A percentile compares a stretch with the other conserved stretches of the same genome.
Conservation (phyloP, 345 rosid genomes). For the Syzygium jambos region DNA sequence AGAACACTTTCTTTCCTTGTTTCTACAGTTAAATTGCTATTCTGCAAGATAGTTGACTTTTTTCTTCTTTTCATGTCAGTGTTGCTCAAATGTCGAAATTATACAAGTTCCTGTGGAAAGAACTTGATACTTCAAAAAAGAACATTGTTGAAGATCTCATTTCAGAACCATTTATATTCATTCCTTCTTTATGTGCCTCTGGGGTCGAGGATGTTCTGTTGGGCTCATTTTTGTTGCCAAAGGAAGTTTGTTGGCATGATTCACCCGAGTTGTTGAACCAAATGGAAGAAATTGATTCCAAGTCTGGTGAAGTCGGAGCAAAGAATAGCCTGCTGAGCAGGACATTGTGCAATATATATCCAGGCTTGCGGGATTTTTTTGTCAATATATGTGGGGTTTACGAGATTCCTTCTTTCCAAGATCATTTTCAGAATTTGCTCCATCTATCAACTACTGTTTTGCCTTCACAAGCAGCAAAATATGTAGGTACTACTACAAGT, state of each 20-base stretch:
- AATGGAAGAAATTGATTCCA: constrained; percentile 32
- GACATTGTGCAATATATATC: constrained; percentile 62
- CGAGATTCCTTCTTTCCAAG: constrained; percentile 52
- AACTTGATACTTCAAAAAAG: constrained; percentile 40
- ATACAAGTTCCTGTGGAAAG: constrained; percentile 66
- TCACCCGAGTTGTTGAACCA: constrained; percentile 45
- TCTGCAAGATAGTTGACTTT: not conserved
- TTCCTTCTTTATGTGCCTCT: constrained; percentile 38
- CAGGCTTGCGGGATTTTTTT: constrained; percentile 78
- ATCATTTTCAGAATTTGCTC: constrained; percentile 53
- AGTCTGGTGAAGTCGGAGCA: constrained; percentile 17
- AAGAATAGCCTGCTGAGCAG: constrained; percentile 25
- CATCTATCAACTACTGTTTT: constrained; percentile 46
- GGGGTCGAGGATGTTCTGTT: constrained; percentile 36
- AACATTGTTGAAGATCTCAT: constrained; percentile 40
- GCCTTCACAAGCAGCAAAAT: constrained; percentile 59
- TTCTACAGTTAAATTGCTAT: not conserved
- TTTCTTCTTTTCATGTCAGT: constrained; percentile 36
- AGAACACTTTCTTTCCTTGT: not conserved
- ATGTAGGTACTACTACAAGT: constrained; percentile 37
- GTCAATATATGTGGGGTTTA: constrained; percentile 63
- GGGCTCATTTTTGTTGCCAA: constrained; percentile 55
- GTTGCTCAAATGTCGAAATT: constrained; percentile 62
- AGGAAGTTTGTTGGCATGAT: constrained; percentile 80
- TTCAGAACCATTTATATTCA: constrained; percentile 52